These are phyloP conservation scores for Plasmodium sp. DNA, from an alignment of 169 alveolate genomes.

Conservation along the genomic window DNA sequence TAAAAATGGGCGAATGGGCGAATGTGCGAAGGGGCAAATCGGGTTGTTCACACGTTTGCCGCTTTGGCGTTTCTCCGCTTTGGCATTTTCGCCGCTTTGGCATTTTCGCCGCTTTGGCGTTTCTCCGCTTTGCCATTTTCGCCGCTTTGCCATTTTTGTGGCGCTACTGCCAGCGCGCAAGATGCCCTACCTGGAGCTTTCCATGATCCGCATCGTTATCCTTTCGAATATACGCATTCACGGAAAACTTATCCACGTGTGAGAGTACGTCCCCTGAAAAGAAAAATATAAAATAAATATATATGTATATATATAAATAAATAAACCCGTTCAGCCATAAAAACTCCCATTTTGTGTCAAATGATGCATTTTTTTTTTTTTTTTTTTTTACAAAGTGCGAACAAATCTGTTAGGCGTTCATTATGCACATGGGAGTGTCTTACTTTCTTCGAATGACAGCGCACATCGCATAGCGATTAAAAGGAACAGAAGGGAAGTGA, in stretches of 20 bases:
- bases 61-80: neutral
- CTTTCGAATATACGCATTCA: constrained; percentile 6
- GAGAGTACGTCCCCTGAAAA: neutral
- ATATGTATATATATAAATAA: no score
- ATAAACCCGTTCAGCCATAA: neutral
- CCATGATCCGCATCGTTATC: neutral
- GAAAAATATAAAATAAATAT: neutral
- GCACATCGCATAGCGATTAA: constrained; percentile 16
- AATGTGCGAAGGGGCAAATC: neutral
- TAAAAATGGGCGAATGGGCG: neutral
- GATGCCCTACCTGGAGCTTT: constrained; percentile 9
- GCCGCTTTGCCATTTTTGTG: neutral
- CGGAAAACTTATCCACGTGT: constrained; percentile 1
- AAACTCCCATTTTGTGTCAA: neutral
- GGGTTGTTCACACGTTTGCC: neutral
- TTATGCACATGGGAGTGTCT: neutral
- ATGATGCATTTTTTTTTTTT: neutral
- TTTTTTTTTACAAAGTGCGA: neutral
- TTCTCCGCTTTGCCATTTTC: neutral
- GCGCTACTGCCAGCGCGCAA: neutral
- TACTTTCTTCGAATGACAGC: constrained; percentile 24
- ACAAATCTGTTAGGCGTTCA: neutral
- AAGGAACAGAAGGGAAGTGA: constrained; percentile 1
- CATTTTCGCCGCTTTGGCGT: neutral
- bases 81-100: neutral